These are phyloP conservation scores for Pyrenophora tritici-repentis DNA, from an alignment of 2,329 filamentous ascomycete genomes.

Conservation along the genomic window DNA sequence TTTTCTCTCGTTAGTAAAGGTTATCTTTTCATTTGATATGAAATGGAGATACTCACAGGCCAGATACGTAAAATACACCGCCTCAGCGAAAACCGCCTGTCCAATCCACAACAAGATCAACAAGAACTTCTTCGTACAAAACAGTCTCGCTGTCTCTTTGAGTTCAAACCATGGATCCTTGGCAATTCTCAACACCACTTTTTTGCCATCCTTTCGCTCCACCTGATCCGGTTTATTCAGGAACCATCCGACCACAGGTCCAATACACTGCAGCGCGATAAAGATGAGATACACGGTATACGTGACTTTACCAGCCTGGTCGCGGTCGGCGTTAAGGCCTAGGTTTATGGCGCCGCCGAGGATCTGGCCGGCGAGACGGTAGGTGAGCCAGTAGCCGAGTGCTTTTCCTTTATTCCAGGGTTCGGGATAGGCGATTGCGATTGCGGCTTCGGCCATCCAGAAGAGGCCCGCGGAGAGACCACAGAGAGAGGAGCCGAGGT, in stretches of 20 bases:
- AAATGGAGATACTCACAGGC: conserved; percentile 49
- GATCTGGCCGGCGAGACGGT: conserved; percentile 67
- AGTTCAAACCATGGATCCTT: conserved; percentile 64
- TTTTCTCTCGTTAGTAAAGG: background rate
- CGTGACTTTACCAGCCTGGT: conserved; percentile 66
- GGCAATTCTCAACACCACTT: conserved; percentile 63
- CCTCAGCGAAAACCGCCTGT: conserved; percentile 72
- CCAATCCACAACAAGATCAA: conserved; percentile 70
- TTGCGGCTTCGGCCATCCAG: conserved; percentile 76
- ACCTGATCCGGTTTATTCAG: conserved; percentile 66
- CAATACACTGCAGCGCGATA: conserved; percentile 69
- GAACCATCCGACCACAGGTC: conserved; percentile 67
- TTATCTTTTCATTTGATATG: background rate
- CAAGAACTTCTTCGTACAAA: conserved; percentile 66
- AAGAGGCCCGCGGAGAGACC: conserved; percentile 74
- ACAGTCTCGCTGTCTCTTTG: conserved; percentile 62
- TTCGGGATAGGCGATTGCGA: conserved; percentile 73
- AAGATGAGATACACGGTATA: conserved; percentile 73
- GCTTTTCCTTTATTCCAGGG: conserved; percentile 54
- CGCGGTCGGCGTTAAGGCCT: conserved; percentile 64
- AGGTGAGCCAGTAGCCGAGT: conserved; percentile 70
- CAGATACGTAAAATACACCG: conserved; percentile 73
- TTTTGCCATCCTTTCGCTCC: conserved; percentile 67
- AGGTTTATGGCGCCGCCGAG: conserved; percentile 74
- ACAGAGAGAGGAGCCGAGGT: conserved; percentile 70